A percentile compares a stretch with the other conserved stretches of the same genome.
Evolutionary conservation across 2,329 filamentous ascomycete species (phyloP).

Genomic region (Allantophomopsis cytisporea): DNA sequence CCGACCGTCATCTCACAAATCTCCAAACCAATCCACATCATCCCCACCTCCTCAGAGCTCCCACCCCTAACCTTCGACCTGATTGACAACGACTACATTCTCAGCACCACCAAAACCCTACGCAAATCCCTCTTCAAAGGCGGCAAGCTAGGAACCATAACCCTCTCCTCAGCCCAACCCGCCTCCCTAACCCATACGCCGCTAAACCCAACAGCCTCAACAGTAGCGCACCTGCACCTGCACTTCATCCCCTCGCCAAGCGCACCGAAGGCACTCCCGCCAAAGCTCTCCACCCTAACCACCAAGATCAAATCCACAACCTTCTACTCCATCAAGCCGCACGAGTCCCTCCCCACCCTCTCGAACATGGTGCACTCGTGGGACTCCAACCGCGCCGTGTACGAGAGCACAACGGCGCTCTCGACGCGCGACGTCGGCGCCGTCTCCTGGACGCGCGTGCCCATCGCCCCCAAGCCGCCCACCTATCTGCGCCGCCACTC

Average conservation of each 20-base stretch:
- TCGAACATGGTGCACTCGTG: conserved; percentile 6
- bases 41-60: conserved; percentile 14
- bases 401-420: conserved; percentile 11
- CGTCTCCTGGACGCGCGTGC: conserved; percentile 13
- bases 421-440: conserved; percentile 16
- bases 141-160: conserved; percentile 18
- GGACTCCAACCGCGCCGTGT: conserved; percentile 12
- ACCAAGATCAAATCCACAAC: conserved; percentile 16
- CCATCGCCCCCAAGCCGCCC: conserved; percentile 3
- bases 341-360: conserved; percentile 8
- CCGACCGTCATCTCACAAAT: conserved; percentile 10
- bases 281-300: conserved; percentile 14
- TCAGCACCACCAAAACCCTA: conserved; percentile 14
- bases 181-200: conserved; percentile 14
- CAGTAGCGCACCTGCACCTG: conserved; percentile 15
- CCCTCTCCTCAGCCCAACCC: conserved; percentile 15
- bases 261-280: conserved; percentile 13
- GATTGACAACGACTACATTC: conserved; percentile 10
- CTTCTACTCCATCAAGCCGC: conserved; percentile 12
- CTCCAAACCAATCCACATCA: conserved; percentile 11
- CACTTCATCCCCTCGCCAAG: conserved; percentile 13
- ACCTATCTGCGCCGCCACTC: conserved; percentile 7
- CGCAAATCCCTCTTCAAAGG: conserved; percentile 19
- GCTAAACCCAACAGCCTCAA: conserved; percentile 6
- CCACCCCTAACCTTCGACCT: conserved; percentile 14